Percentiles rank a stretch among this genome's conserved stretches.
Conservation (phyloP, 345 rosid species). For the Aegle marmelos region DNA sequence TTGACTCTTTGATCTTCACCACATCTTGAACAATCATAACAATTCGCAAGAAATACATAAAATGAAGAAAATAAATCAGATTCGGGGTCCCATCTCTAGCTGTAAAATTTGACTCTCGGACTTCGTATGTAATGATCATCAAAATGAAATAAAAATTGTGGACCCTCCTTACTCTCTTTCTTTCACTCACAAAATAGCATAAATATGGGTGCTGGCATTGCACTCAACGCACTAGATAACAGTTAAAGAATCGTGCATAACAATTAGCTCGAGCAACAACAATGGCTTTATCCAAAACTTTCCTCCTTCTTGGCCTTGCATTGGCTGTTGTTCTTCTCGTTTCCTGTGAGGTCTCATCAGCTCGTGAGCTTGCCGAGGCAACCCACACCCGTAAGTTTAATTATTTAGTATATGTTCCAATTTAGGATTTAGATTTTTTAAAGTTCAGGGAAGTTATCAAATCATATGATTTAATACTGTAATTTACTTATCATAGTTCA, state of each 20-base stretch:
- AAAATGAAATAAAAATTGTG: not conserved
- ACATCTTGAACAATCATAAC: too few species aligned
- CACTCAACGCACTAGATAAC: not conserved
- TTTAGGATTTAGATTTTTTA: too few species aligned
- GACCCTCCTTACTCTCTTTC: not conserved
- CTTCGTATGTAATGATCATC: not conserved
- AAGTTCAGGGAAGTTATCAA: too few species aligned
- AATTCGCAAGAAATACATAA: too few species aligned
- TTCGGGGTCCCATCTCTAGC: not conserved
- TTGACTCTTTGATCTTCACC: too few species aligned
- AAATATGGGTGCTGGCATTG: not conserved
- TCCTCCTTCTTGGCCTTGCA: slow-evolving; percentile 20
- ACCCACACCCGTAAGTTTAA: slow-evolving; percentile 2
- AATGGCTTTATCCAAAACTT: slow-evolving; percentile 23
- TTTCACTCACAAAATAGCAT: not conserved
- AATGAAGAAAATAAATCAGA: not conserved
- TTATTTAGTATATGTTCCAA: too few species aligned
- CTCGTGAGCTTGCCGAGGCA: slow-evolving; percentile 21
- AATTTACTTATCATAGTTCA: too few species aligned
- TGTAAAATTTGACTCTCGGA: not conserved
- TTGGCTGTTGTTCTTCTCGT: slow-evolving; percentile 16
- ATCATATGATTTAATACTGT: too few species aligned
- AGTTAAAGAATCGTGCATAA: not conserved
- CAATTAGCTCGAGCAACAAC: not conserved
- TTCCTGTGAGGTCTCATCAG: slow-evolving; percentile 23